phyloP scores from a whole-genome alignment of 352 stramenopile genomes.

The Elongisporangium senticosum region DNA sequence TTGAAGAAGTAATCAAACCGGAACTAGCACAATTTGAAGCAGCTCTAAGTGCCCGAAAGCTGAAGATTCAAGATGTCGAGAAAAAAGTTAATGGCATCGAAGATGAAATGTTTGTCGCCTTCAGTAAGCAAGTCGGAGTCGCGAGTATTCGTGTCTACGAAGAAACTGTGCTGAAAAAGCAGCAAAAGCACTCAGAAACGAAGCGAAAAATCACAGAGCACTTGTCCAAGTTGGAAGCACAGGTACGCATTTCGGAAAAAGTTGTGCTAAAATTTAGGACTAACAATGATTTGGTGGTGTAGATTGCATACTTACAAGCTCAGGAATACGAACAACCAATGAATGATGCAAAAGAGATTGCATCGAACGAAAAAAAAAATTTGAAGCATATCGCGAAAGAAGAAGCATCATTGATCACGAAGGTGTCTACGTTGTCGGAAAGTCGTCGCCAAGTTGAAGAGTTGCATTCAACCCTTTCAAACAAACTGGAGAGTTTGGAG shows the following conservation, averaged over 20 bases:
- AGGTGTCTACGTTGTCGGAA: constrained; percentile 39
- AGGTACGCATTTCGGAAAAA: constrained; percentile 28
- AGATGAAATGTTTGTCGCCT: constrained; percentile 83
- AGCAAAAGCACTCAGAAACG: constrained; percentile 62
- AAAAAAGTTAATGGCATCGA: constrained; percentile 66
- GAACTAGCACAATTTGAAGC: constrained; percentile 59
- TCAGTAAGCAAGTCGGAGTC: constrained; percentile 73
- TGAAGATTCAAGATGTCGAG: constrained; percentile 38
- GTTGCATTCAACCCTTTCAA: constrained; percentile 19
- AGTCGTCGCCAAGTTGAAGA: constrained; percentile 16
- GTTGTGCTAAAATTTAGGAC: constrained; percentile 1
- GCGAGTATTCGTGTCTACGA: constrained; percentile 90
- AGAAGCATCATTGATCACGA: constrained; percentile 37
- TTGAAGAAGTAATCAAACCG: constrained; percentile 47
- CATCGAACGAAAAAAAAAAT: constrained; percentile 34
- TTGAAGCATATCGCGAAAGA: constrained; percentile 56
- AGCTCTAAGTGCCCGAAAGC: constrained; percentile 39
- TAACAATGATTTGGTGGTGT: constrained; percentile 2
- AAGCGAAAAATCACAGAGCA: constrained; percentile 71
- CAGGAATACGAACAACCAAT: constrained; percentile 62
- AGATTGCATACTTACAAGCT: constrained; percentile 59
- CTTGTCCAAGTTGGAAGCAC: constrained; percentile 75
- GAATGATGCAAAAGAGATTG: constrained; percentile 35
- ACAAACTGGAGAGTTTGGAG: constrained; percentile 51
- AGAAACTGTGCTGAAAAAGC: constrained; percentile 88